Conservation (phyloP, 2,329 filamentous ascomycete genomes). For the Neurospora crassa region DNA sequence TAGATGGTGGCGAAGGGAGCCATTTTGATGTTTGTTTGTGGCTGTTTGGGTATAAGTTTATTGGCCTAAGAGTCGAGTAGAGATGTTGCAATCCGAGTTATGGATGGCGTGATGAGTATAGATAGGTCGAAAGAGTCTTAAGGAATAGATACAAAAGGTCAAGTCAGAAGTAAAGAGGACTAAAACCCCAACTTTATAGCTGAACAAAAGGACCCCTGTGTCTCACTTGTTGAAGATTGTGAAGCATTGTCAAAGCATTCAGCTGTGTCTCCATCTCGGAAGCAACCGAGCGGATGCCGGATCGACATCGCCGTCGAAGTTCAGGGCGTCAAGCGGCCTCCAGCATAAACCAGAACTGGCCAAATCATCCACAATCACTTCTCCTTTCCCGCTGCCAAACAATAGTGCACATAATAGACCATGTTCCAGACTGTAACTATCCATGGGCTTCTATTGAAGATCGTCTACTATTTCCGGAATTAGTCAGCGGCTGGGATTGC, state of each 20-base stretch:
- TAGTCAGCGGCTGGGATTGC: background rate
- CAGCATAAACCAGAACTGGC: background rate
- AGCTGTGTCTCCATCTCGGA: background rate
- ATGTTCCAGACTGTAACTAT: background rate
- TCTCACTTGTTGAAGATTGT: background rate
- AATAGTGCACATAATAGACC: background rate
- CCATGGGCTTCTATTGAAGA: background rate
- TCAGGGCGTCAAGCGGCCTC: too few species aligned
- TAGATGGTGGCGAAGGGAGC: slow-evolving; percentile 31
- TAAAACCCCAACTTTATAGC: background rate
- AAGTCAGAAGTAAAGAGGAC: background rate
- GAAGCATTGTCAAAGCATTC: background rate
- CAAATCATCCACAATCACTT: background rate
- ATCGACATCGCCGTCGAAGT: background rate
- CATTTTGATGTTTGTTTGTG: slow-evolving; percentile 20
- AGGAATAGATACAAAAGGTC: background rate
- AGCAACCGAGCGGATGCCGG: background rate
- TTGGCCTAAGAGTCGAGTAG: background rate
- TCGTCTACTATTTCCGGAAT: background rate
- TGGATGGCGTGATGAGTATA: slow-evolving; percentile 11
- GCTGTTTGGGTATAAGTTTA: background rate
- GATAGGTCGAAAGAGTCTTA: background rate
- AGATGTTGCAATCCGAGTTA: slow-evolving; percentile 1
- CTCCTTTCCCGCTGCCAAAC: background rate
- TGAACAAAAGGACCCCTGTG: background rate